Conservation (phyloP, 805 yeast species). For the Torulaspora franciscae region DNA sequence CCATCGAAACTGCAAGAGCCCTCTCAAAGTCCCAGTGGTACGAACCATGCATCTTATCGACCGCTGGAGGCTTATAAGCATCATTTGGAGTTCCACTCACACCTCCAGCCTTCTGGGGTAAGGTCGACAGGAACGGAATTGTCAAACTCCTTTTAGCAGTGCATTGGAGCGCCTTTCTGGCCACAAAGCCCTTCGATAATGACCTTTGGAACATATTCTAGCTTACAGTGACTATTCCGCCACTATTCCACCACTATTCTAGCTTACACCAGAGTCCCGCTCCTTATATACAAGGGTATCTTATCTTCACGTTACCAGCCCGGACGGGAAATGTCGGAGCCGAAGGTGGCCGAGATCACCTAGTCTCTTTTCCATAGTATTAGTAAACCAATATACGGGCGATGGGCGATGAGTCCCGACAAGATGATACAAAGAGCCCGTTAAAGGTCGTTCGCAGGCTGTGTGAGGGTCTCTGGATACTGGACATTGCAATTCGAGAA, state of each 20-base stretch:
- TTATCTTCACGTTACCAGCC: background rate
- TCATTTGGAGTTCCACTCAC: slow-evolving; percentile 93
- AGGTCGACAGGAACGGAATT: slow-evolving; percentile 49
- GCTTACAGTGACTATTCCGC: no score
- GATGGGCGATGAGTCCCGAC: no score
- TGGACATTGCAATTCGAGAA: background rate
- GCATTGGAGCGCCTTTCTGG: slow-evolving; percentile 24
- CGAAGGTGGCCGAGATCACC: background rate
- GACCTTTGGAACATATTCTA: slow-evolving; percentile 22
- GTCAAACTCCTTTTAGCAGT: slow-evolving; percentile 35
- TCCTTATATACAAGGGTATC: background rate
- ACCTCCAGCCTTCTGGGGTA: slow-evolving; percentile 84
- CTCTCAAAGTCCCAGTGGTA: slow-evolving; percentile 93
- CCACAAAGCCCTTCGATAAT: slow-evolving; percentile 4
- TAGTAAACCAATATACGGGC: no score
- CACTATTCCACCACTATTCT: no score
- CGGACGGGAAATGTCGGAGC: background rate
- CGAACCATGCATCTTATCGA: slow-evolving; percentile 69
- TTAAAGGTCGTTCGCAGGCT: background rate
- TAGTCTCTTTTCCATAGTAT: background rate
- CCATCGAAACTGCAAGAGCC: slow-evolving; percentile 57
- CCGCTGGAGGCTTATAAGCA: slow-evolving; percentile 63
- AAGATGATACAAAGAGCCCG: background rate
- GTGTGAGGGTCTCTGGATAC: background rate
- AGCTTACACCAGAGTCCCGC: background rate